Base-by-base conservation (phyloP, 495 filamentous ascomycete species). In the Daldinia loculata region DNA sequence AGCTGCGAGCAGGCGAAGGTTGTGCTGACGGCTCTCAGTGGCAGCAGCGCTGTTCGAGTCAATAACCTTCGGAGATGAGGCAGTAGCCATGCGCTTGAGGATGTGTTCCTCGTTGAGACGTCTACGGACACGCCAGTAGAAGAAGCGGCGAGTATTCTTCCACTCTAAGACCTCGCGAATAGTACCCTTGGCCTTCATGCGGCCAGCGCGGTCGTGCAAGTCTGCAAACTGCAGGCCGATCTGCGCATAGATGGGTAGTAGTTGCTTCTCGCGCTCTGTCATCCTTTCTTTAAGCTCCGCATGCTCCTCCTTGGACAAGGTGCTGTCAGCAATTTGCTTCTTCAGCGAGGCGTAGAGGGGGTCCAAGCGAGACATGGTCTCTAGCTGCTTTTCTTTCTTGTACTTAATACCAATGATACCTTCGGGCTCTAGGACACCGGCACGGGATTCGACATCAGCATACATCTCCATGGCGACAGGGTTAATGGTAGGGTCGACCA, bases 371-470 rank as follows among this genome's bases (percentile, higher is more conserved):
- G 93, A 92, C 96, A 99, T 99, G 36, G 95, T 98, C 77, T 97
- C 94, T 19, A 99, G 90, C 82, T 98, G 96, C 84, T 93, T 95
- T 78, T 99, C 96, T 73, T 92, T 94, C 80, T 91, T 91, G 86
- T 94, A 99, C 84, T 98, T 99, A 89, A 99, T 97, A 79, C 91
- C 91, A 61, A 99, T 90, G 76, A 98, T 98, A 83, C 95, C 95
- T 83, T 99, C 95, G 17, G 95, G 95, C 80, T 99, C 95, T 69
- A 99, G 88, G 60, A 99, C 94, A 90, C 95, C 95, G 78, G 93
- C 95, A 70, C 95, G 96, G 59, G 95, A 82, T 50, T 99, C 95
- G 67, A 94, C 93, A 76, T 99, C 95, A 59, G 95, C 95, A 79
- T 99, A 99, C 95, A 99, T 99, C 82, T 99, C 95, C 95, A 99